Evolutionary conservation across 164 flowering plant genomes (phyloP), one percentile per base, ranked within the genome.

Genomic region (Tinospora cordifolia): DNA sequence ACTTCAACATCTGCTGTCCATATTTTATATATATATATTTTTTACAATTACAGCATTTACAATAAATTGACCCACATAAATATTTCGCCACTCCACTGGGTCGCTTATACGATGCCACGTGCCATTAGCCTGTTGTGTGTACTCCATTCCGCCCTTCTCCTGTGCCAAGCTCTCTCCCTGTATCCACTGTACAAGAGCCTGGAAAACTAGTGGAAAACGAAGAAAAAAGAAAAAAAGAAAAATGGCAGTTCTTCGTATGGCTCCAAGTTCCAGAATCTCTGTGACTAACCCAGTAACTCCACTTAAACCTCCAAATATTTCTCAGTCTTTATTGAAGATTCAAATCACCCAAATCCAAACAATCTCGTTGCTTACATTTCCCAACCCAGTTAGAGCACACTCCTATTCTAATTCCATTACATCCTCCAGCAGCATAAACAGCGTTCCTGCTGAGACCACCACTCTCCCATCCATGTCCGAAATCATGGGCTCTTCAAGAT

Each of bases 391-490:
- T 30, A 9, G 57, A 47, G 10, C 72, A 62, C 66, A 60, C 40
- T 22, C 69, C 66, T 63, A 41, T 47, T 26, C 63, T n/a, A 71
- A 64, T 66, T 39, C 27, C 62, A 19, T 22, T 17, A 25, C 60
- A 3, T 4, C 1, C 30, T 8, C 7, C 34, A 58, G 13, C 47
- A 65, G 38, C 57, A 14, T 0, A 12, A 58, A 64, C 14, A 58
- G 70, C 4, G 62, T 44, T 22, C 34, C 49, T 27, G 57, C 5
- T 19, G 59, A 67, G 27, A 24, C 13, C 17, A 36, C 62, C 62
- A 47, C 68, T 66, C 67, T 79, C 17, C 95, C 98, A 26, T 83
- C 89, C 74, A 90, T 92, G 98, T 59, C 80, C 6, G 90, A 92
- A n/a, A 87, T 92, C 66, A 34, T 87, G 77, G 78, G 77, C 9